Base-by-base conservation (phyloP, 257 asterid genomes). In the Gentiana macrophylla region DNA sequence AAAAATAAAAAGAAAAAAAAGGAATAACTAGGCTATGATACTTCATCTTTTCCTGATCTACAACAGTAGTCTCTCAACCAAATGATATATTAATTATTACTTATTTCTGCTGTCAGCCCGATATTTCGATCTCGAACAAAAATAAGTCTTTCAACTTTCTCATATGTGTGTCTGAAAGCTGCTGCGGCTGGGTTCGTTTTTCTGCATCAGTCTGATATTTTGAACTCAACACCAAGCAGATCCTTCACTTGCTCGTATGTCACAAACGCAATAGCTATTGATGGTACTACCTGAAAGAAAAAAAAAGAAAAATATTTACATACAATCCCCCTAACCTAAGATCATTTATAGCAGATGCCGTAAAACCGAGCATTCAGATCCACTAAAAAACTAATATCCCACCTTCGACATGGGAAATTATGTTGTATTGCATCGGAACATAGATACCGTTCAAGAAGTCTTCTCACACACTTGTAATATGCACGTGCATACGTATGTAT, bases 191-290 rank as follows among this genome's bases (percentile, higher is more conserved):
- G n/a, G 35, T 57, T 13, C 8, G 66, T 65, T 64, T 51, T 66
- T 56, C 68, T 41, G 58, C 63, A 61, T 85, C 82, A 83, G 70
- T 83, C 93, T 9, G 93, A 86, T 71, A 86, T 83, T 53, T 77
- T 83, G 79, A 86, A 70, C 67, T 86, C 95, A 65, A 81, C 91
- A 46, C 89, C 86, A 12, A 84, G 89, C 35, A 79, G 62, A 60
- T 77, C 88, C 67, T 84, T 86, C 72, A 81, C 88, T 68, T 75
- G 88, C 71, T 86, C 95, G 46, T 84, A 84, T 0, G 92, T 69
- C 86, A 86, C 95, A 57, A 86, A 86, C 46, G 95, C 95, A 78
- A 86, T 86, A 35, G 95, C 88, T 69, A 86, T 86, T 6, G 95
- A 86, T 4, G 94, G 95, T 49, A 86, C 95, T 57, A 84, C 94